Evolutionary conservation across 225 moss, liverwort and hornwort species (phyloP).

Genomic region (Climacium dendroides): DNA sequence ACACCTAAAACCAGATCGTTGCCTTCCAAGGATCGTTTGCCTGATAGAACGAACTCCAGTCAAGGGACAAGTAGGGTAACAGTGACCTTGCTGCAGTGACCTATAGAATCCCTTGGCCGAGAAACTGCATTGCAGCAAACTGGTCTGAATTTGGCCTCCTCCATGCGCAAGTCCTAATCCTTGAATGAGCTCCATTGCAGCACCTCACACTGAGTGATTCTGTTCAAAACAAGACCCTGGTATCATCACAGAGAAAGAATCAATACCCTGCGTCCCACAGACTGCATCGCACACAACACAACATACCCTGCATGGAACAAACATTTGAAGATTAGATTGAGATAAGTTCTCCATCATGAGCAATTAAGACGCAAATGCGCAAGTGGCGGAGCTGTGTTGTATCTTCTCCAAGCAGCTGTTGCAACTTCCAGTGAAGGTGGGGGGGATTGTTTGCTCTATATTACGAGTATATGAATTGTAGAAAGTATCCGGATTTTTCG

Average conservation of each 20-base stretch:
- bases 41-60: not conserved
- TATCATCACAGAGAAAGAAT: not conserved
- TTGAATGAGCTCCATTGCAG: conserved; percentile 18
- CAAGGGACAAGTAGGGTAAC: not conserved
- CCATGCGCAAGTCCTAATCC: not conserved
- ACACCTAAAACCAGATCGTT: not conserved
- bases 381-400: not conserved
- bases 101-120: not conserved
- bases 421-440: not conserved
- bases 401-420: not conserved
- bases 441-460: not conserved
- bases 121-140: conserved; percentile 1
- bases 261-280: not conserved
- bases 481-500: not conserved
- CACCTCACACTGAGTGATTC: not conserved
- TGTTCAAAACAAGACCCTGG: not conserved
- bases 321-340: not conserved
- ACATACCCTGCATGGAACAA: not conserved
- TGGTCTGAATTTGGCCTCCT: conserved; percentile 1
- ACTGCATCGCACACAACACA: not conserved
- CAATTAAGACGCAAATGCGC: not conserved
- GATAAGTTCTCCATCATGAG: not conserved
- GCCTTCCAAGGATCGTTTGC: not conserved
- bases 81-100: not conserved
- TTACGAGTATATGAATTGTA: not conserved